Conservation (phyloP, 805 yeast species). For the Yarrowia yakushimensis region DNA sequence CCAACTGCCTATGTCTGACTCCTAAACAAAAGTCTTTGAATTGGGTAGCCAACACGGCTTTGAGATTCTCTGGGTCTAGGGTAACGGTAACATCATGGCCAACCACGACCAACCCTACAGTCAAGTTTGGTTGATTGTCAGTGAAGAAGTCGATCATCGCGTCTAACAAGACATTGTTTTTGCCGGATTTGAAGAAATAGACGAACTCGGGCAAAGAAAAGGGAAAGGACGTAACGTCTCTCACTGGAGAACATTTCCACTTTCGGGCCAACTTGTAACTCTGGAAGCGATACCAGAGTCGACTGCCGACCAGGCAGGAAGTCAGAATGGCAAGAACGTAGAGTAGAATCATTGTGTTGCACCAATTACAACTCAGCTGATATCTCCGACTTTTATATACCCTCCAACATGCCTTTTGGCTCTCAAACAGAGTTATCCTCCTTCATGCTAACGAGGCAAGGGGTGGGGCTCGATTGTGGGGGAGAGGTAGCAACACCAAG, state of each 20-base stretch:
- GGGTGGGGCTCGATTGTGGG: not conserved
- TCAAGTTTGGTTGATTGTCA: not conserved
- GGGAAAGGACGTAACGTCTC: not conserved
- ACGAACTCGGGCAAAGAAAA: not conserved
- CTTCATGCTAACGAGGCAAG: not conserved
- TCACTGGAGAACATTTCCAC: not conserved
- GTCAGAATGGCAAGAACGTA: not conserved
- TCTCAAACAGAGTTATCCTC: not conserved
- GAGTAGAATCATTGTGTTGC: not conserved
- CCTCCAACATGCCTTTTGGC: not conserved
- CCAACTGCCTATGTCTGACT: conserved; percentile 31
- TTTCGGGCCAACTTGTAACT: not conserved
- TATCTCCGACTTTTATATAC: not conserved
- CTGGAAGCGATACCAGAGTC: not conserved
- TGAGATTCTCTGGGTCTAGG: conserved; percentile 38
- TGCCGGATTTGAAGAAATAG: not conserved
- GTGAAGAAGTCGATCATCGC: not conserved
- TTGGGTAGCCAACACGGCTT: conserved; percentile 36
- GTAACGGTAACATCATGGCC: conserved; percentile 27
- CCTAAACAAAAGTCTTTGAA: conserved; percentile 37
- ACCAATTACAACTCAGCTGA: not conserved
- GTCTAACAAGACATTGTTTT: not conserved
- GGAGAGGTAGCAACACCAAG: not conserved
- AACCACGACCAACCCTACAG: not conserved
- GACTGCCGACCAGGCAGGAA: not conserved